phyloP scores from a whole-genome alignment of 176 grass and related monocot genomes.

The Paspalum notatum region DNA sequence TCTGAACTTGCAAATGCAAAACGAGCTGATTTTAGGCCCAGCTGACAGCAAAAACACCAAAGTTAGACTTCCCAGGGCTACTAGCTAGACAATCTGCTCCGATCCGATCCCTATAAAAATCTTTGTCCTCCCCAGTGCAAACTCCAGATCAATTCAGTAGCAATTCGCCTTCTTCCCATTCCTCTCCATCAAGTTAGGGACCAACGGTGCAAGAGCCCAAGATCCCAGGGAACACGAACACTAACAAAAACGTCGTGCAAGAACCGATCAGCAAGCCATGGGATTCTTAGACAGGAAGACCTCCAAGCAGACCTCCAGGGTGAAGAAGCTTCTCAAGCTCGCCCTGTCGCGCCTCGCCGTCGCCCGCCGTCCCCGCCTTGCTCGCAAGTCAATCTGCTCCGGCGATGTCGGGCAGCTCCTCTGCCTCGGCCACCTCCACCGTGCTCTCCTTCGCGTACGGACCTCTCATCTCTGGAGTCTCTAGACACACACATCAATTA shows the following conservation, averaged over 20 bases:
- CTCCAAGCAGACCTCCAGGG: constrained; percentile 41
- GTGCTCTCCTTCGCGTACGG: constrained; percentile 37
- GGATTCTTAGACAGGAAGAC: constrained; percentile 46
- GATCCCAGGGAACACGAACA: no score
- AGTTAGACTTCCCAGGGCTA: neutral
- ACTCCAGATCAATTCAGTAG: constrained; percentile 1
- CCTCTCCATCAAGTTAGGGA: constrained; percentile 1
- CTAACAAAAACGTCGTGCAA: no score
- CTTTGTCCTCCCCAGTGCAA: neutral
- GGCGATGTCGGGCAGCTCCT: constrained; percentile 55
- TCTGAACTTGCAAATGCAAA: neutral
- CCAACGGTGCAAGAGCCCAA: neutral
- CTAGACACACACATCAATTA: neutral
- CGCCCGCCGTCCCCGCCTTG: constrained; percentile 32
- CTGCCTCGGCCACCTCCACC: constrained; percentile 43
- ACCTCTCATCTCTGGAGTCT: neutral
- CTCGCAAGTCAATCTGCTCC: constrained; percentile 34
- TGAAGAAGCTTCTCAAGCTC: constrained; percentile 46
- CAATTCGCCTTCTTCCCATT: constrained; percentile 4
- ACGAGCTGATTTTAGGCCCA: neutral
- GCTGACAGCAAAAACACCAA: constrained; percentile 5
- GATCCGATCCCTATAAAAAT: neutral
- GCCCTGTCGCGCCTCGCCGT: constrained; percentile 22
- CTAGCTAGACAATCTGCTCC: neutral
- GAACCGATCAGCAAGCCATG: neutral